phyloP scores from a whole-genome alignment of 768 basidiomycete species.

The Tulasnella calospora region DNA sequence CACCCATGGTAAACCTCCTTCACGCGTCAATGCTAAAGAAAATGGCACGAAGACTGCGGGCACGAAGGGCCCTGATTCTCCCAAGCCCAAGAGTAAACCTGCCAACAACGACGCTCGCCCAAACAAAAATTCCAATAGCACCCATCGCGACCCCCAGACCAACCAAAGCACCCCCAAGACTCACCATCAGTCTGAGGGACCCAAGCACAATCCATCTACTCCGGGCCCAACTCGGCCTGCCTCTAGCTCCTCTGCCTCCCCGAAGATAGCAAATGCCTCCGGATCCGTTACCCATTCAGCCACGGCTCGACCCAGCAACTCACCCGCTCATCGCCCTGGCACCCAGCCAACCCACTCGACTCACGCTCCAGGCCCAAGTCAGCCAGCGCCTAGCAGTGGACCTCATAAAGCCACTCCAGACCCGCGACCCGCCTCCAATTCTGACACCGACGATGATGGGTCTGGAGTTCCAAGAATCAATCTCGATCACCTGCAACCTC shows the following conservation, averaged over 20 bases:
- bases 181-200: background rate
- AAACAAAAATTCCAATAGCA: background rate
- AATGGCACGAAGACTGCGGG: background rate
- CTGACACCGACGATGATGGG: background rate
- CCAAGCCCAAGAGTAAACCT: background rate
- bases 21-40: background rate
- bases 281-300: background rate
- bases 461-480: background rate
- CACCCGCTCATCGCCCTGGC: background rate
- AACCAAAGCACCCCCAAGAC: background rate
- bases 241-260: background rate
- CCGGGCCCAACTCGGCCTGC: background rate
- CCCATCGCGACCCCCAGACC: background rate
- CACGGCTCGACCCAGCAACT: background rate
- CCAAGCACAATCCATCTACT: background rate
- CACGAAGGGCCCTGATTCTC: background rate
- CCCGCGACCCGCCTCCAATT: background rate
- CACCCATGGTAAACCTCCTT: background rate
- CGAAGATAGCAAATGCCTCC: background rate
- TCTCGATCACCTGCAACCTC: background rate
- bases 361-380: background rate
- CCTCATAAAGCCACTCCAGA: background rate
- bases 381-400: background rate
- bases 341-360: background rate
- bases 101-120: background rate